A percentile compares a stretch with the other conserved stretches of the same genome.
Conservation (phyloP, 2,329 filamentous ascomycete species). For the Trichophyton rubrum region DNA sequence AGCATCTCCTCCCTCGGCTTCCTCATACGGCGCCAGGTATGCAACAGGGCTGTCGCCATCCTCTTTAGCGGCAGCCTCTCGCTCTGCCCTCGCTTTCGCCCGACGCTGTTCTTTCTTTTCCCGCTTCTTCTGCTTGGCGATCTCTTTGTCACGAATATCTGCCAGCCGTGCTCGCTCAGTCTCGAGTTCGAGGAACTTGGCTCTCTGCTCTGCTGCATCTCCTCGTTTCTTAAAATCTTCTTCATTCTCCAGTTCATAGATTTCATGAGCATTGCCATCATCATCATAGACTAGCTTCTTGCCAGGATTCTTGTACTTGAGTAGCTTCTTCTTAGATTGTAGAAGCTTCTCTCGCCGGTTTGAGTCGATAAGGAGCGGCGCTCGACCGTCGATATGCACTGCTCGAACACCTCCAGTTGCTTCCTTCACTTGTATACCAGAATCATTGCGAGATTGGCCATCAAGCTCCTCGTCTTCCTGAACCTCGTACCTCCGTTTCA, state of each 20-base stretch:
- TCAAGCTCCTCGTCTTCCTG: constrained; percentile 53
- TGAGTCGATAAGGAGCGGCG: constrained; percentile 74
- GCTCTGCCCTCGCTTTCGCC: constrained; percentile 25
- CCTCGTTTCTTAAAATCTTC: constrained; percentile 65
- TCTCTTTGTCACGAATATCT: constrained; percentile 70
- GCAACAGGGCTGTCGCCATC: constrained; percentile 22
- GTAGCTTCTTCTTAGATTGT: constrained; percentile 83
- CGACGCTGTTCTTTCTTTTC: constrained; percentile 38
- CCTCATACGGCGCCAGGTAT: constrained; percentile 23
- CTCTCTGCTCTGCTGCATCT: constrained; percentile 60
- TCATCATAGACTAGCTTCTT: constrained; percentile 85
- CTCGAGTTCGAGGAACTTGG: constrained; percentile 67
- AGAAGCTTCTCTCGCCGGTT: constrained; percentile 94
- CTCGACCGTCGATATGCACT: constrained; percentile 45
- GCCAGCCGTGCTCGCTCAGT: constrained; percentile 56
- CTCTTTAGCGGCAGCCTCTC: constrained; percentile 16
- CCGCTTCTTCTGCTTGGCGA: constrained; percentile 59
- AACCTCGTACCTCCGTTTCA: constrained; percentile 74
- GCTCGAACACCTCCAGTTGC: constrained; percentile 31
- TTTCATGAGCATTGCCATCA: constrained; percentile 68
- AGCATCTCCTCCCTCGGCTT: constrained; percentile 13
- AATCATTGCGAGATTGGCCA: constrained; percentile 23
- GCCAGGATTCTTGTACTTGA: constrained; percentile 78
- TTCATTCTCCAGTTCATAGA: constrained; percentile 83
- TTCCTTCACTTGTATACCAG: constrained; percentile 18